Percentiles rank a stretch among this genome's conserved stretches.
Evolutionary conservation across 208 protist species (phyloP).

Genomic region (Sergeia podlipaevii): DNA sequence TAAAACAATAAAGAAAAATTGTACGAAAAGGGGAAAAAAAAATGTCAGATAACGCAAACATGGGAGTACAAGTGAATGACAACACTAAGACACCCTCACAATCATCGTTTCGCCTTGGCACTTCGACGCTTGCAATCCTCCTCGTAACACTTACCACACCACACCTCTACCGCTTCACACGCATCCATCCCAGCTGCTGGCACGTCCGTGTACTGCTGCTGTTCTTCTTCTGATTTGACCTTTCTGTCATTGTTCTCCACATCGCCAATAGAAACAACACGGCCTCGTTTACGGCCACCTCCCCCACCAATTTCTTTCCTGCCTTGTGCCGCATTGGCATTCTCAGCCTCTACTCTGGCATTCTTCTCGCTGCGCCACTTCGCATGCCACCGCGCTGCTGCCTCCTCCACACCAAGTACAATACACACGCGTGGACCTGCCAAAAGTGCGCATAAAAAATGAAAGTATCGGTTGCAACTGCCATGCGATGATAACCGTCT

Average conservation of each 20-base stretch:
- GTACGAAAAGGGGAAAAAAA: background rate
- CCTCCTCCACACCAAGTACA: constrained; percentile 40
- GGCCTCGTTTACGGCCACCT: no score
- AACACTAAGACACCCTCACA: no score
- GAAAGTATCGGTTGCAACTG: constrained; percentile 30
- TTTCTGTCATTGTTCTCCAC: constrained; percentile 13
- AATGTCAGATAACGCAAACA: background rate
- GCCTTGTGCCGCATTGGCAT: no score
- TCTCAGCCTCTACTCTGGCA: no score
- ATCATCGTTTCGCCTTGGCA: background rate
- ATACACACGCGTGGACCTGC: constrained; percentile 51
- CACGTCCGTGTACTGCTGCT: background rate
- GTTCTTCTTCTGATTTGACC: background rate
- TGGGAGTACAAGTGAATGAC: no score
- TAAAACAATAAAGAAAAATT: background rate
- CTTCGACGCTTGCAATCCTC: background rate
- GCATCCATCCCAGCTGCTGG: background rate
- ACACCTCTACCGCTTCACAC: constrained; percentile 30
- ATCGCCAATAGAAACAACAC: no score
- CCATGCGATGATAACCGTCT: background rate
- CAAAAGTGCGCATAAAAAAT: constrained; percentile 72
- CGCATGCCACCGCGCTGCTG: background rate
- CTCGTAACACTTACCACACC: constrained; percentile 44
- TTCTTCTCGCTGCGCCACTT: background rate
- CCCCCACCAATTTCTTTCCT: no score